phyloP scores from a whole-genome alignment of 139 green algal species.

The Chlorella ohadii region DNA sequence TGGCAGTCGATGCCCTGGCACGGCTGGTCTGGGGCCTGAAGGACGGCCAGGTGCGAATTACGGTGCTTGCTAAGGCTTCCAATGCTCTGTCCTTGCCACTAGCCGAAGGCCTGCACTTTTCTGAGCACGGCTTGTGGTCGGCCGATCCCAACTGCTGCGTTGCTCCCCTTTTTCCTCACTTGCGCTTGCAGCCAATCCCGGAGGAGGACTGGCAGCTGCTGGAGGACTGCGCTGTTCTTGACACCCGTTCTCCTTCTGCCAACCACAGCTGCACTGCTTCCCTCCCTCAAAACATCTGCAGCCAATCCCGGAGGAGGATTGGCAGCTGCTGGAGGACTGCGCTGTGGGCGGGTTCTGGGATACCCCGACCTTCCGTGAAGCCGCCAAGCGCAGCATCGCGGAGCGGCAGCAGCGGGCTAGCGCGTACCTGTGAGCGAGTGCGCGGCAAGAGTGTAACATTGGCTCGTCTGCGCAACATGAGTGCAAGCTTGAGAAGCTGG shows the following conservation, averaged over 20 bases:
- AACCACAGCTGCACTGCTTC: too few species aligned
- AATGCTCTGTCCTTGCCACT: too few species aligned
- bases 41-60: constrained; percentile 13
- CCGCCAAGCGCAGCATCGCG: constrained; percentile 19
- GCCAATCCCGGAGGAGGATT: constrained; percentile 24
- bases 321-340: constrained; percentile 11
- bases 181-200: constrained; percentile 13
- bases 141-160: too few species aligned
- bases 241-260: too few species aligned
- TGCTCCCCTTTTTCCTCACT: too few species aligned
- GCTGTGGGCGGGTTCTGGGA: constrained; percentile 36
- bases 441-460: too few species aligned
- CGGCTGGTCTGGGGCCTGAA: constrained; percentile 36
- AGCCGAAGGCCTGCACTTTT: too few species aligned
- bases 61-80: too few species aligned
- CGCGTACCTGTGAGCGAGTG: constrained; percentile 4
- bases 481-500: too few species aligned
- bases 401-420: constrained; percentile 21
- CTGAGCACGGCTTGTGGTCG: too few species aligned
- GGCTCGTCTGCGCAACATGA: too few species aligned
- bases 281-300: background rate
- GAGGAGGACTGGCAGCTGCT: constrained; percentile 27
- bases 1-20: constrained; percentile 43
- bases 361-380: constrained; percentile 4
- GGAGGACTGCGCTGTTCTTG: background rate